Evolutionary conservation across 208 protist species (phyloP).

Genomic region (Herpetomonas muscarum): DNA sequence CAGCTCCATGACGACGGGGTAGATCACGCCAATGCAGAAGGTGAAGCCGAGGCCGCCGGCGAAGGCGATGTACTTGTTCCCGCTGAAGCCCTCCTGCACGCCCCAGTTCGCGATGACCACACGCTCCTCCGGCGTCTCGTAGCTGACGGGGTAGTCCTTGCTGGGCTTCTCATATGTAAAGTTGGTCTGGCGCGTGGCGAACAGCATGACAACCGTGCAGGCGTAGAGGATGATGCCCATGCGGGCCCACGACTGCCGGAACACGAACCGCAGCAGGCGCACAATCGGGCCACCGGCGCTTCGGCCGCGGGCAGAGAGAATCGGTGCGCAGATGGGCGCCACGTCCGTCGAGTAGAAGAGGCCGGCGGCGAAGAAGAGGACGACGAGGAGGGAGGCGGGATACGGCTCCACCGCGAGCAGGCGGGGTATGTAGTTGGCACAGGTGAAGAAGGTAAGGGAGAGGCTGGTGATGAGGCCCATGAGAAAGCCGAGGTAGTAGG

Average conservation of each 20-base stretch:
- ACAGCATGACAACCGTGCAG: conserved; percentile 46
- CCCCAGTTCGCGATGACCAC: conserved; percentile 48
- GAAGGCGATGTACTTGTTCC: conserved; percentile 57
- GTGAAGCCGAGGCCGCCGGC: conserved; percentile 47
- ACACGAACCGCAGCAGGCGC: conserved; percentile 7
- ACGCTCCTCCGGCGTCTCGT: conserved; percentile 22
- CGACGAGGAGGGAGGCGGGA: conserved; percentile 47
- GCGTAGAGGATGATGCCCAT: conserved; percentile 27
- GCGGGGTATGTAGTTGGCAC: conserved; percentile 70
- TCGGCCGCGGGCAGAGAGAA: conserved; percentile 13
- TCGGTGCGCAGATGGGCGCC: conserved; percentile 29
- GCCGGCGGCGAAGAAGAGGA: conserved; percentile 34
- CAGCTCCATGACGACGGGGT: conserved; percentile 64
- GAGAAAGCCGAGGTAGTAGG: conserved; percentile 34
- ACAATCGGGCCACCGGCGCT: conserved; percentile 14
- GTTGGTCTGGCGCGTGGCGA: conserved; percentile 69
- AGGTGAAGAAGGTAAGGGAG: conserved; percentile 49
- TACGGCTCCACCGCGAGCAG: conserved; percentile 67
- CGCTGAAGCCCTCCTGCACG: conserved; percentile 46
- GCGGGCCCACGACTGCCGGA: conserved; percentile 28
- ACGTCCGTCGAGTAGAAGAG: conserved; percentile 52
- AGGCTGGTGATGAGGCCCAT: conserved; percentile 35
- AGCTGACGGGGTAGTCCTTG: conserved; percentile 42
- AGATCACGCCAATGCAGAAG: conserved; percentile 59
- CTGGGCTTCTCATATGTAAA: conserved; percentile 50